A percentile compares a stretch with the other conserved stretches of the same genome.
These are phyloP conservation scores for Salvia rosmarinus DNA, from an alignment of 257 asterid species.

Conservation along the genomic window DNA sequence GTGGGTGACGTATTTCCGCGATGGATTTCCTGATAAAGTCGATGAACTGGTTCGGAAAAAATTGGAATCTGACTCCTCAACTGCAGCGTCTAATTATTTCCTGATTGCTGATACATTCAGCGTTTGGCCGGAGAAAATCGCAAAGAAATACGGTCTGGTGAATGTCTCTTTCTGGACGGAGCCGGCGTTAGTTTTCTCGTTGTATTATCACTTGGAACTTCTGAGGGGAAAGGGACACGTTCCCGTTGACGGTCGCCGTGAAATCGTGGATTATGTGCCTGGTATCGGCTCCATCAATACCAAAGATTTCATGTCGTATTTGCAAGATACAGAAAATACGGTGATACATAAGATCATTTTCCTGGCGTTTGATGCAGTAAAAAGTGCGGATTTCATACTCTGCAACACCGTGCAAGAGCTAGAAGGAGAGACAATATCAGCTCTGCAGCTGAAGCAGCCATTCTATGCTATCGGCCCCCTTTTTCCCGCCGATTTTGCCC, in stretches of 20 bases:
- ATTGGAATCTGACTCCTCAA: conserved; percentile 23
- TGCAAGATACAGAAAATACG: conserved; percentile 41
- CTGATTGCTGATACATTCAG: conserved; percentile 54
- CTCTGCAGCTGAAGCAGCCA: conserved; percentile 45
- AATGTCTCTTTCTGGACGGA: conserved; percentile 66
- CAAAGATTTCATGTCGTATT: conserved; percentile 57
- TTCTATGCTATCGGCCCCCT: conserved; percentile 62
- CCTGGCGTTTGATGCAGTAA: conserved; percentile 48
- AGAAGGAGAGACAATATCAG: conserved; percentile 47
- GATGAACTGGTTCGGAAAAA: conserved; percentile 46
- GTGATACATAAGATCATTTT: conserved; percentile 40
- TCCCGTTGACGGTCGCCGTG: conserved; percentile 39
- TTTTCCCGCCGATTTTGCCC: conserved; percentile 40
- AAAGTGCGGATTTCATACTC: conserved; percentile 53
- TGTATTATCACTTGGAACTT: conserved; percentile 54
- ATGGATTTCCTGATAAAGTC: conserved; percentile 40
- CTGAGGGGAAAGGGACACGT: conserved; percentile 50
- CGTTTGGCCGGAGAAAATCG: conserved; percentile 48
- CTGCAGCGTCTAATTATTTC: conserved; percentile 34
- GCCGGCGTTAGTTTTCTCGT: conserved; percentile 53
- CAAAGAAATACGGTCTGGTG: conserved; percentile 46
- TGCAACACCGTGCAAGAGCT: conserved; percentile 66
- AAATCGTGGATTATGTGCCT: conserved; percentile 54
- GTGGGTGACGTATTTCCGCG: conserved; percentile 21
- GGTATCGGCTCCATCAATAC: conserved; percentile 59